Base-by-base conservation (phyloP, 1,284 basidiomycete genomes). In the Mycena sp. region DNA sequence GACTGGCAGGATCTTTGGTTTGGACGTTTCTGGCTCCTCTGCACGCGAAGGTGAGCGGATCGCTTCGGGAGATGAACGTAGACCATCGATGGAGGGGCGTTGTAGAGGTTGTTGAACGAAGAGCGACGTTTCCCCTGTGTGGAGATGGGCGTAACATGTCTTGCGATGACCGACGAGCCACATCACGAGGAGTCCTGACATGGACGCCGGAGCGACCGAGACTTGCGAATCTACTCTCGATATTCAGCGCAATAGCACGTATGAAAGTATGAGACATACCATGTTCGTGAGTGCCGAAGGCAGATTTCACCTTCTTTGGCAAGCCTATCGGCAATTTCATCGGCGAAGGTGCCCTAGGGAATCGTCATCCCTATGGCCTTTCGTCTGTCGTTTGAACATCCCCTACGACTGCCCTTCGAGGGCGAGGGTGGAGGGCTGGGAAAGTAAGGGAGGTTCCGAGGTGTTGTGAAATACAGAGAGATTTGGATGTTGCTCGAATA, bases 401-500 rank as follows among this genome's bases (percentile, higher is more conserved):
- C 71, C 74, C 60, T 77, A 72, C 78, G 79, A 41, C 67, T 63
- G 64, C 74, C 73, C 62, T 77, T 81, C 11, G 80, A 79, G 1
- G 81, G 82, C 0, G 86, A 87, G 40, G 76, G 72, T 0, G 85
- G 85, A 2, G 84, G 83, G 52, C 79, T 84, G 6, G 5, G 80
- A 23, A n/a, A 43, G 40, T 58, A 28, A 48, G n/a, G 73, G 71
- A 38, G 78, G 72, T 59, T 77, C 73, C 51, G 74, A 72, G 43
- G 77, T 68, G 35, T 77, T 69, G 25, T 26, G 23, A 67, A 87
- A 87, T 64, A 85, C 78, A 25, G 86, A 87, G 63, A 87, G 70
- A 72, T 87, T 86, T 45, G 86, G 82, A 65, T 87, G 85, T 62
- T 87, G 84, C 71, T 88, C 84, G 53, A 80, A 81, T 41, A 87